These are phyloP conservation scores for Lipomyces sp. DNA, from an alignment of 805 yeast species.

Conservation along the genomic window DNA sequence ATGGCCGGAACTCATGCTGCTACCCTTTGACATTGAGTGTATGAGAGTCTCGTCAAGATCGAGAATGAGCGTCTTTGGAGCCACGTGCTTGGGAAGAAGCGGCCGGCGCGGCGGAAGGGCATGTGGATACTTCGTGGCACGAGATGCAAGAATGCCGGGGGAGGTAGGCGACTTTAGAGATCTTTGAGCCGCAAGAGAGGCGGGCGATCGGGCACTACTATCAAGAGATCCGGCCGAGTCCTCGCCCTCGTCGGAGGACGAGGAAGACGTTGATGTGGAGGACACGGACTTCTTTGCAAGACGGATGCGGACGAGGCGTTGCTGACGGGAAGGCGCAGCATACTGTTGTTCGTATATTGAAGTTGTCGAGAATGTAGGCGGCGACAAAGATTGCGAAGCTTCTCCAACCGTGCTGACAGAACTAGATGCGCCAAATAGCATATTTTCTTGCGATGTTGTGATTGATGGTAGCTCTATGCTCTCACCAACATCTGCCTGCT, in stretches of 20 bases:
- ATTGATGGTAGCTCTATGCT: no score
- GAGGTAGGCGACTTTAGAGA: slow-evolving; percentile 24
- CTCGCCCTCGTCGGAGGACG: slow-evolving; percentile 2
- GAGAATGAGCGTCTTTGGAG: slow-evolving; percentile 64
- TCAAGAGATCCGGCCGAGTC: background rate
- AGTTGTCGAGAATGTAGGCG: slow-evolving; percentile 2
- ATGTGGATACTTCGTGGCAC: slow-evolving; percentile 20
- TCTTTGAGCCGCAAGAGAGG: slow-evolving; percentile 3
- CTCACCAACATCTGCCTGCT: background rate
- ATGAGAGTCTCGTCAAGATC: slow-evolving; percentile 94
- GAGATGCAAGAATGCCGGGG: slow-evolving; percentile 9
- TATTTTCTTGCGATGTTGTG: no score
- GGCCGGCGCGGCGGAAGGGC: slow-evolving; percentile 24
- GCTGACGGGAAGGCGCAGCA: slow-evolving; percentile 6
- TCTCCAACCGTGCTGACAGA: no score
- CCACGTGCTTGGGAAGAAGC: slow-evolving; percentile 22
- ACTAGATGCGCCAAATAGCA: no score
- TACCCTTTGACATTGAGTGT: slow-evolving; percentile 75
- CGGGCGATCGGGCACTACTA: background rate
- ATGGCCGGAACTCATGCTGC: slow-evolving; percentile 47
- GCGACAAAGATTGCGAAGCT: background rate
- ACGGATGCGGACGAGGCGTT: slow-evolving; percentile 14
- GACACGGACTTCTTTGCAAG: slow-evolving; percentile 2
- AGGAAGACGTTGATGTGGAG: background rate
- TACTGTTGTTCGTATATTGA: slow-evolving; percentile 6